phyloP scores from a whole-genome alignment of 2,329 filamentous ascomycete genomes.

The Trichocomaceae sp. region DNA sequence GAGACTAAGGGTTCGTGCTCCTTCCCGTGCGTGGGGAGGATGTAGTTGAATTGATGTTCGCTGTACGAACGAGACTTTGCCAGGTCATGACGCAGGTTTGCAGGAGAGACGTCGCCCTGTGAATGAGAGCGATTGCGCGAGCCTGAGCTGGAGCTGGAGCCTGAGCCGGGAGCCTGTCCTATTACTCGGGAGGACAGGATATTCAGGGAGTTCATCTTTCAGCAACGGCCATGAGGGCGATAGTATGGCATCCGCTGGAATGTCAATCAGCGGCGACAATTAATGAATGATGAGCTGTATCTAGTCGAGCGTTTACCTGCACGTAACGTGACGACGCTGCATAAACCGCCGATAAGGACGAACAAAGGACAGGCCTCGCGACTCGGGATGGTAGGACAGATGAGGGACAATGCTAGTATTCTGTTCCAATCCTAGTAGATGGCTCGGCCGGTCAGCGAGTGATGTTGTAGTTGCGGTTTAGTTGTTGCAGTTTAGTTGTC shows the following conservation, averaged over 20 bases:
- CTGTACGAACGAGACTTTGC: conserved; percentile 39
- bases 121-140: conserved; percentile 50
- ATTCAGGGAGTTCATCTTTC: conserved; percentile 93
- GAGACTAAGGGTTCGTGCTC: conserved; percentile 15
- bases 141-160: conserved; percentile 41
- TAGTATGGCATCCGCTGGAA: conserved; percentile 29
- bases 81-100: conserved; percentile 26
- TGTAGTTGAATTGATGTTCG: conserved; percentile 31
- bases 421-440: too few species aligned
- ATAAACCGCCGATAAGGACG: conserved; percentile 21
- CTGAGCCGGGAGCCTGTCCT: conserved; percentile 49
- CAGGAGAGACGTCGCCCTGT: conserved; percentile 40
- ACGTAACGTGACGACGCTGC: conserved; percentile 18
- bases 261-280: not conserved
- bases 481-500: too few species aligned
- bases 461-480: too few species aligned
- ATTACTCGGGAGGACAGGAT: conserved; percentile 81
- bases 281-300: conserved; percentile 4
- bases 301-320: conserved; percentile 25
- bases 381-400: conserved; percentile 9
- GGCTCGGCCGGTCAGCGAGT: too few species aligned
- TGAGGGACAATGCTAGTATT: not conserved
- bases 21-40: conserved; percentile 20
- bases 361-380: not conserved
- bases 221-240: conserved; percentile 43